Evolutionary conservation across 306 rosid species (phyloP).

Genomic region (Vachellia pachyceras): DNA sequence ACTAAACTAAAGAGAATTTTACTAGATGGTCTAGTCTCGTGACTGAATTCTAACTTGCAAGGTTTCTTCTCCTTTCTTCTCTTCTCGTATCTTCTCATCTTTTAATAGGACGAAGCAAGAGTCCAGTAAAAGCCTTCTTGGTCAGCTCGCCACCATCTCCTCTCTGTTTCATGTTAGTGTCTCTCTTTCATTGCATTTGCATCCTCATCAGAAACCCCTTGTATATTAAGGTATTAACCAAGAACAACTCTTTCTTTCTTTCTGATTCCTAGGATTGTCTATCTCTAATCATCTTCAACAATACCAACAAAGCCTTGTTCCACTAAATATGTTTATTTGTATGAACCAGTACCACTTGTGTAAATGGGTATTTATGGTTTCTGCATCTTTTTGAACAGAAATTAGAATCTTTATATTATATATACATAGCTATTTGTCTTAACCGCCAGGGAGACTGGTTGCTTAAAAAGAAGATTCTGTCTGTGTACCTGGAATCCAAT

Average conservation of each 20-base stretch:
- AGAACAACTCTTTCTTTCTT: conserved; percentile 24
- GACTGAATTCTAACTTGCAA: too few relatives aligned
- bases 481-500: background rate
- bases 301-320: too few relatives aligned
- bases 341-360: conserved; percentile 45
- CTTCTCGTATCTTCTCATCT: too few relatives aligned
- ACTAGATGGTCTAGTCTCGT: too few relatives aligned
- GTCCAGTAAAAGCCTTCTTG: too few relatives aligned
- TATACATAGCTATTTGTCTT: background rate
- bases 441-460: background rate
- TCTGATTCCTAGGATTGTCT: conserved; percentile 35
- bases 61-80: too few relatives aligned
- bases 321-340: conserved; percentile 6
- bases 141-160: too few relatives aligned
- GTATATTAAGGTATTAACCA: conserved; percentile 33
- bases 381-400: background rate
- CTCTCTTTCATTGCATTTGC: too few relatives aligned
- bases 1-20: too few relatives aligned
- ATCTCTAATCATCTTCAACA: conserved; percentile 38
- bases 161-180: too few relatives aligned
- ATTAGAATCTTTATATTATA: background rate
- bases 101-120: too few relatives aligned
- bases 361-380: conserved; percentile 35
- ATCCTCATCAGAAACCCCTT: too few relatives aligned
- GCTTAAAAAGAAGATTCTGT: background rate